A percentile compares a stretch with the other conserved stretches of the same genome.
Conservation (phyloP, 139 green algal genomes). For the Ostreobium quekettii region DNA sequence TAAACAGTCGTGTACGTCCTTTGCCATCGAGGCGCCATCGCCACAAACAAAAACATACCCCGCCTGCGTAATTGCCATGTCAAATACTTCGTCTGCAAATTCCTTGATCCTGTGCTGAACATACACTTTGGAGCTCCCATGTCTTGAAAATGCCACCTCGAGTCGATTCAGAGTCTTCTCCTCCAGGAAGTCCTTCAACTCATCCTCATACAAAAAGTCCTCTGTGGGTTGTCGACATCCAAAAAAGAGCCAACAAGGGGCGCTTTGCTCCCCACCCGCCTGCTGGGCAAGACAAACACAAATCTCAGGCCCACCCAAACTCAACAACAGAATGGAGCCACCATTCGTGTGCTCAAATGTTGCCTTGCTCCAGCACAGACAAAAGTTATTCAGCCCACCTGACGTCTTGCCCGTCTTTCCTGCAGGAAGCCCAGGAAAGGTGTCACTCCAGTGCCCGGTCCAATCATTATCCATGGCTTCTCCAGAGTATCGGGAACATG, state of each 20-base stretch:
- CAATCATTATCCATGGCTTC: conserved; percentile 76
- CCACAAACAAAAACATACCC: conserved; percentile 76
- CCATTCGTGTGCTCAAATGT: no score
- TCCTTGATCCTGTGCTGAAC: conserved; percentile 79
- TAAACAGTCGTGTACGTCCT: conserved; percentile 80
- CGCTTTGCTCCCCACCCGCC: conserved; percentile 14
- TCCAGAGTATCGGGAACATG: conserved; percentile 40
- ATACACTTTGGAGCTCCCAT: conserved; percentile 51
- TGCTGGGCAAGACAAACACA: neutral
- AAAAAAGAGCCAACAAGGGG: conserved; percentile 71
- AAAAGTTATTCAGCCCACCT: neutral
- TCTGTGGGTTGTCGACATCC: conserved; percentile 65
- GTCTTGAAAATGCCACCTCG: conserved; percentile 68
- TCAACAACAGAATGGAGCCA: no score
- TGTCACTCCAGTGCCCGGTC: conserved; percentile 78
- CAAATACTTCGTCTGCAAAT: conserved; percentile 42
- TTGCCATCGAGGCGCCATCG: conserved; percentile 84
- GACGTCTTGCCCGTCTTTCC: conserved; percentile 24
- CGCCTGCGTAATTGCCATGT: conserved; percentile 35
- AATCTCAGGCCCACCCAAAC: neutral
- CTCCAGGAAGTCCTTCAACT: conserved; percentile 51
- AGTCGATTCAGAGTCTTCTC: conserved; percentile 66
- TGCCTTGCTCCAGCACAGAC: no score
- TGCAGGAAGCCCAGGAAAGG: conserved; percentile 84
- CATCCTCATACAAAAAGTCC: conserved; percentile 77